A percentile compares a stretch with the other conserved stretches of the same genome.
Evolutionary conservation across 2,329 filamentous ascomycete species (phyloP).

Genomic region (Aspergillus amoenus): DNA sequence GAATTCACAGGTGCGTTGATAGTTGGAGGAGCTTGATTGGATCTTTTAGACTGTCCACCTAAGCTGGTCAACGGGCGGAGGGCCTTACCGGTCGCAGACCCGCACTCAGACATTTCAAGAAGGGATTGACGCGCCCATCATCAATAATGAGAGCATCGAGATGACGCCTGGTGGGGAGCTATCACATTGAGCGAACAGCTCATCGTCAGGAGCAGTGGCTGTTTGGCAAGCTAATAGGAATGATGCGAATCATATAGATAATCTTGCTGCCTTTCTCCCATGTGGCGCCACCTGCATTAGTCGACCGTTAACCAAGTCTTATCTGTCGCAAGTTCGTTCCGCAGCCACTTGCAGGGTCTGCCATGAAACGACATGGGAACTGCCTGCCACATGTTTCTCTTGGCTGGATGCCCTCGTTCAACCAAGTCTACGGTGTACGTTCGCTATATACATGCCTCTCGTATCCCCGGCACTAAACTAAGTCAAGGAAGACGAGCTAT

Average conservation of each 20-base stretch:
- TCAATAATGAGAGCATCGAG: not conserved
- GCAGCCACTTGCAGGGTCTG: not conserved
- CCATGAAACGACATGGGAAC: not conserved
- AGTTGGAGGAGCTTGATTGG: not conserved
- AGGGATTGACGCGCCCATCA: slow-evolving; percentile 16
- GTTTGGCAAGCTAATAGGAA: not conserved
- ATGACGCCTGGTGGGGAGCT: slow-evolving; percentile 3
- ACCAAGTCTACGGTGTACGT: not conserved
- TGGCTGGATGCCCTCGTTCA: not conserved
- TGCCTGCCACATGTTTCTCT: not conserved
- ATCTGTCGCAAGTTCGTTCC: not conserved
- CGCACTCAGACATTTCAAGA: slow-evolving; percentile 13
- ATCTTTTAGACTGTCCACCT: not conserved
- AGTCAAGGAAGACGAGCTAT: slow-evolving; percentile 50
- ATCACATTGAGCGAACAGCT: not conserved
- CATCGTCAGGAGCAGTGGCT: not conserved
- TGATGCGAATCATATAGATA: not conserved
- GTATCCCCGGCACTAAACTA: not conserved
- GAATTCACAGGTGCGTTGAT: not conserved
- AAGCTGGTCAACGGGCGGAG: slow-evolving; percentile 12
- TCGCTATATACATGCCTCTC: not conserved
- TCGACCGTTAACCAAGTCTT: not conserved
- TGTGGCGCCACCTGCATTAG: slow-evolving; percentile 19
- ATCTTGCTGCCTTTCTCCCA: not conserved
- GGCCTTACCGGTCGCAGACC: slow-evolving; percentile 3